These are phyloP conservation scores for Allomyces macrogynus DNA, from an alignment of 192 early-diverging fungal species.

Conservation along the genomic window DNA sequence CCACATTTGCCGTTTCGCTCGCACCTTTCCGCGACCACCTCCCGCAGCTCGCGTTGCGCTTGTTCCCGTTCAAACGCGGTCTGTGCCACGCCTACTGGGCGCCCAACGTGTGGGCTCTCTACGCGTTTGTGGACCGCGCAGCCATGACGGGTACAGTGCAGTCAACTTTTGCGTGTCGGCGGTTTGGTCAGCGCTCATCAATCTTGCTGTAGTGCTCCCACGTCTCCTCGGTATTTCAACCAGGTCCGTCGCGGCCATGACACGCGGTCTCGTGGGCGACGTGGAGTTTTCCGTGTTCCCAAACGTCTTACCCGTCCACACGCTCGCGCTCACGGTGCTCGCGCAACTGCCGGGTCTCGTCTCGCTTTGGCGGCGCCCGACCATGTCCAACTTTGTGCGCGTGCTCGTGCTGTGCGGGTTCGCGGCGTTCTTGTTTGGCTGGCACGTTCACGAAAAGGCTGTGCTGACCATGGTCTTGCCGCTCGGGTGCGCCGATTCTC, in stretches of 20 bases:
- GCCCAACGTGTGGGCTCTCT: slow-evolving; percentile 92
- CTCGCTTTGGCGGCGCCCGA: slow-evolving; percentile 31
- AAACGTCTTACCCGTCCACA: slow-evolving; percentile 39
- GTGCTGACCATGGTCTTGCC: slow-evolving; percentile 47
- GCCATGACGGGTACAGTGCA: slow-evolving; percentile 28
- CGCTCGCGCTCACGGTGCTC: slow-evolving; percentile 50
- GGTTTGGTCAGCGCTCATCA: too few species aligned
- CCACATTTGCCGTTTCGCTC: slow-evolving; percentile 59
- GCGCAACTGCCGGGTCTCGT: slow-evolving; percentile 43
- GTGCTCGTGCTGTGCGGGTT: slow-evolving; percentile 60
- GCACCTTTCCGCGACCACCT: slow-evolving; percentile 63
- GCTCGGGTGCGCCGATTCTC: slow-evolving; percentile 6
- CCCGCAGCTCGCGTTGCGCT: slow-evolving; percentile 50
- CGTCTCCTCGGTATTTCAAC: not conserved
- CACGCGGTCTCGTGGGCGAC: slow-evolving; percentile 82
- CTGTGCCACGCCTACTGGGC: slow-evolving; percentile 94
- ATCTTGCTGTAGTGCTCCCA: not conserved
- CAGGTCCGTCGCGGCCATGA: slow-evolving; percentile 27
- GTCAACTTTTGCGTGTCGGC: too few species aligned
- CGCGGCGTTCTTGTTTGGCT: slow-evolving; percentile 80
- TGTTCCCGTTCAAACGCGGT: slow-evolving; percentile 95
- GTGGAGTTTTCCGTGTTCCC: slow-evolving; percentile 62
- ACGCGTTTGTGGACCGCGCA: slow-evolving; percentile 55
- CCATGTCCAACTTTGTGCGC: slow-evolving; percentile 39
- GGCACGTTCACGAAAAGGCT: slow-evolving; percentile 98